Evolutionary conservation across 1,284 basidiomycete species (phyloP).

Genomic region (Tetrapyrgos nigripes): DNA sequence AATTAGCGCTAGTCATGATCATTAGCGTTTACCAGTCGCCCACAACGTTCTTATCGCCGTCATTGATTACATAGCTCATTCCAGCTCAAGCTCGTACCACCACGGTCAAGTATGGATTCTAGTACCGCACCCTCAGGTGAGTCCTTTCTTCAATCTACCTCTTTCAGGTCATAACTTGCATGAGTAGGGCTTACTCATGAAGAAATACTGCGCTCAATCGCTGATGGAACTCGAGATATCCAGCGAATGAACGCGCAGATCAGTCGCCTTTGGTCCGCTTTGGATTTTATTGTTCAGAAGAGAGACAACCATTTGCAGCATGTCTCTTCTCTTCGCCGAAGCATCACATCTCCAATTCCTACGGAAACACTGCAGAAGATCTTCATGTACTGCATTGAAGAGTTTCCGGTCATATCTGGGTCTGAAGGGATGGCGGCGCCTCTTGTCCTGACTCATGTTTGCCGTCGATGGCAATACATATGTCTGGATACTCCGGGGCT

Average conservation of each 20-base stretch:
- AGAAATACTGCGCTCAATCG: no score
- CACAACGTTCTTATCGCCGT: no score
- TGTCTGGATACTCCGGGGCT: background rate
- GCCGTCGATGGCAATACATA: conserved; percentile 8
- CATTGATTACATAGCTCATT: no score
- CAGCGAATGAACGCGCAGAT: conserved; percentile 4
- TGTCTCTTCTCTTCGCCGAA: conserved; percentile 1
- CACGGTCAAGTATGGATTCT: no score
- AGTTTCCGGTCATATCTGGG: conserved; percentile 3
- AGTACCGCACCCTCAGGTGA: no score
- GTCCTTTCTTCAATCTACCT: no score
- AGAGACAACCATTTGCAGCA: background rate
- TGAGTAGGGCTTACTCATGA: no score
- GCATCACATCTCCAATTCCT: background rate
- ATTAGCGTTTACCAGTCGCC: no score
- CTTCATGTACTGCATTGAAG: background rate
- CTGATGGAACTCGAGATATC: background rate
- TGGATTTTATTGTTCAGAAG: background rate
- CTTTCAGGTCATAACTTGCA: no score
- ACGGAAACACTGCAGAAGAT: conserved; percentile 8
- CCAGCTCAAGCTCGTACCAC: no score
- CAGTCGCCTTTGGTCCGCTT: background rate
- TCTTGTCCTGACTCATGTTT: conserved; percentile 2
- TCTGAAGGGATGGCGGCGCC: background rate
- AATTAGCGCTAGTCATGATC: no score